A percentile compares a stretch with the other conserved stretches of the same genome.
Evolutionary conservation across 306 rosid genomes (phyloP).

Genomic region (Fragaria iinumae): DNA sequence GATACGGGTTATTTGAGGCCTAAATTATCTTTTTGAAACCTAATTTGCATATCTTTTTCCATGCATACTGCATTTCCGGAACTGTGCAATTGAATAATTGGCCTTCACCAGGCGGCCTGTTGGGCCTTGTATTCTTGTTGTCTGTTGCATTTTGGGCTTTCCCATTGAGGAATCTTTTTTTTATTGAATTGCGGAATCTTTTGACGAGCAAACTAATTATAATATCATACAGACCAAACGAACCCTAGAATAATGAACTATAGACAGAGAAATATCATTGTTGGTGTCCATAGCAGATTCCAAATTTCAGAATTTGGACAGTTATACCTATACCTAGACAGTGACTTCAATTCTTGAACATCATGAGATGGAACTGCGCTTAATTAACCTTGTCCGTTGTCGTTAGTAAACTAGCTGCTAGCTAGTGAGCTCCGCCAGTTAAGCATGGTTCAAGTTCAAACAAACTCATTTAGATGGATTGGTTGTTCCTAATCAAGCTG

Average conservation of each 20-base stretch:
- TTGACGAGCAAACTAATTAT: not conserved
- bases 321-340: not conserved
- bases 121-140: not conserved
- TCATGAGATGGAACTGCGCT: not conserved
- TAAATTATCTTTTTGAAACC: no score
- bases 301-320: not conserved
- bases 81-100: not conserved
- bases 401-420: not conserved
- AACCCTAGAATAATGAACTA: no score
- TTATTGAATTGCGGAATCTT: not conserved
- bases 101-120: not conserved
- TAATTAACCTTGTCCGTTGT: not conserved
- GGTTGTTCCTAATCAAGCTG: no score
- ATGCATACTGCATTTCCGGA: no score
- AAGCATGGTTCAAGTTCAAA: not conserved
- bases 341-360: not conserved
- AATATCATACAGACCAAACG: no score
- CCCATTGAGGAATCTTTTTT: not conserved
- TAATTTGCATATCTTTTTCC: no score
- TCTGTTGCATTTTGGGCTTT: not conserved
- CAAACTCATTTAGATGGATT: no score
- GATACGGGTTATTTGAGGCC: no score
- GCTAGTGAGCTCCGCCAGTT: not conserved
- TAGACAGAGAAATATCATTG: no score
- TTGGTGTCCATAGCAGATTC: not conserved